phyloP scores from a whole-genome alignment of 2,329 filamentous ascomycete genomes.

The Rasamsonia emersonii region DNA sequence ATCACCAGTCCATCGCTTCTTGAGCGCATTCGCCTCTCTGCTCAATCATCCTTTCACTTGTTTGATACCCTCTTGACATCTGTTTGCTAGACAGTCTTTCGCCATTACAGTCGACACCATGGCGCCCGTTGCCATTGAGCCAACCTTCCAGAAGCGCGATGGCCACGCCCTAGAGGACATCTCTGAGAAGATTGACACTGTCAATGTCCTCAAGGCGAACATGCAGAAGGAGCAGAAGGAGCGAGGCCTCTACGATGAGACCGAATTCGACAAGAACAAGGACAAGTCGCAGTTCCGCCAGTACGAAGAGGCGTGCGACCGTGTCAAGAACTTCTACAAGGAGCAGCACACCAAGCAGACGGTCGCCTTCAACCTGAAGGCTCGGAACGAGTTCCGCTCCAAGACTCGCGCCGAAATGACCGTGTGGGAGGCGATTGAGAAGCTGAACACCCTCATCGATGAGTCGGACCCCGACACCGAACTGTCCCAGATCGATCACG shows the following conservation, averaged over 20 bases:
- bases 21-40: too few species aligned
- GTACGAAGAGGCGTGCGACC: constrained; percentile 73
- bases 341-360: constrained; percentile 56
- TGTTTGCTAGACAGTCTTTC: not conserved
- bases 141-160: constrained; percentile 37
- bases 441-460: constrained; percentile 82
- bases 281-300: constrained; percentile 75
- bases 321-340: constrained; percentile 78
- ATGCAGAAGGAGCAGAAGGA: constrained; percentile 41
- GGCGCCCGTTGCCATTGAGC: constrained; percentile 16
- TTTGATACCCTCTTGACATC: not conserved
- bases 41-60: not conserved
- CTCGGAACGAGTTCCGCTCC: constrained; percentile 61
- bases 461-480: constrained; percentile 85
- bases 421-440: constrained; percentile 87
- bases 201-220: constrained; percentile 52
- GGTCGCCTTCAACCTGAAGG: constrained; percentile 68
- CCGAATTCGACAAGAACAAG: constrained; percentile 64
- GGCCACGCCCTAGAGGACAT: constrained; percentile 50
- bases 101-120: constrained; percentile 7
- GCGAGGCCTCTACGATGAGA: constrained; percentile 41
- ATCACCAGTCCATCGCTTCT: too few species aligned
- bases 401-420: constrained; percentile 67
- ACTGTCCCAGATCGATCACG: constrained; percentile 80
- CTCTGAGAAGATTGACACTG: constrained; percentile 51